Evolutionary conservation across 2,329 filamentous ascomycete species (phyloP).

Genomic region (Aspergillus piperis): DNA sequence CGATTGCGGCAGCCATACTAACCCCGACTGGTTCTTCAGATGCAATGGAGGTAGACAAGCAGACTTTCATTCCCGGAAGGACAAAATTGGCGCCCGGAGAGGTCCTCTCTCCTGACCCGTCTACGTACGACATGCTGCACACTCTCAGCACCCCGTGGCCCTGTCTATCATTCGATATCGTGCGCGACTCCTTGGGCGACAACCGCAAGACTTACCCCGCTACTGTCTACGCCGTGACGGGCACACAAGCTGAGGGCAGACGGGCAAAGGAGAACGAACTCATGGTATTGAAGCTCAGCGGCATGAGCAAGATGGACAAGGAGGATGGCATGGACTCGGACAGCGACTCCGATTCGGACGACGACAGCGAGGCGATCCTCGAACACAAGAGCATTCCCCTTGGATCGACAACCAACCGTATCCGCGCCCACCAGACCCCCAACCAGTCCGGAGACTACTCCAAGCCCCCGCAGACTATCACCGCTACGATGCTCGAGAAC

Average conservation of each 20-base stretch:
- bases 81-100: constrained; percentile 89
- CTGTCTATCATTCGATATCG: constrained; percentile 91
- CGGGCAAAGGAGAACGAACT: constrained; percentile 85
- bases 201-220: constrained; percentile 91
- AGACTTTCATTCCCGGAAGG: constrained; percentile 93
- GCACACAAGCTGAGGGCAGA: constrained; percentile 81
- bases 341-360: constrained; percentile 68
- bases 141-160: constrained; percentile 93
- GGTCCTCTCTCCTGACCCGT: constrained; percentile 84
- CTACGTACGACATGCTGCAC: constrained; percentile 98
- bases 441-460: constrained; percentile 64
- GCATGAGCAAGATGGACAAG: constrained; percentile 82
- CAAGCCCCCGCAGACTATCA: constrained; percentile 75
- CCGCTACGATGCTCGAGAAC: constrained; percentile 90
- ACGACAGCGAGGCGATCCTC: constrained; percentile 83
- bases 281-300: constrained; percentile 94
- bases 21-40: constrained; percentile 45
- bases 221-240: constrained; percentile 91
- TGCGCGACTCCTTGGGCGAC: constrained; percentile 82
- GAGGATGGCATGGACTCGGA: constrained; percentile 69
- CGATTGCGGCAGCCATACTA: constrained; percentile 10
- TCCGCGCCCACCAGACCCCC: constrained; percentile 80
- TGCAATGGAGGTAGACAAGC: constrained; percentile 90
- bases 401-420: constrained; percentile 86
- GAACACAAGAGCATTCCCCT: constrained; percentile 89